Conservation (phyloP, 2,329 filamentous ascomycete species). For the Periconia macrospinosa region DNA sequence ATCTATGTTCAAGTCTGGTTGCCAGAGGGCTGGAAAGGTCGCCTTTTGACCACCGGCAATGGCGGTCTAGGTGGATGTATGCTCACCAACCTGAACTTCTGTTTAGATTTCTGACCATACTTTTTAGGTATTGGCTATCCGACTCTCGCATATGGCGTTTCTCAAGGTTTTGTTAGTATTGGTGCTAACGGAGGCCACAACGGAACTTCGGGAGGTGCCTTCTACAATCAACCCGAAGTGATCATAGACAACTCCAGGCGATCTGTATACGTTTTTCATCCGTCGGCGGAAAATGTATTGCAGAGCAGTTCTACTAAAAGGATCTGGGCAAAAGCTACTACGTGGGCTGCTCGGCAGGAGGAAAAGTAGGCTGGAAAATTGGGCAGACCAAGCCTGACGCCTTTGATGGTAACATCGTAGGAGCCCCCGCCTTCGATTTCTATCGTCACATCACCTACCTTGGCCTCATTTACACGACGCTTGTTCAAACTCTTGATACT, state of each 20-base stretch:
- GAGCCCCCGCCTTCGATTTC: constrained; percentile 36
- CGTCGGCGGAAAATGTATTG: constrained; percentile 42
- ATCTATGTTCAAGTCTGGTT: constrained; percentile 45
- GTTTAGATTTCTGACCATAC: background rate
- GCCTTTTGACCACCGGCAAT: constrained; percentile 40
- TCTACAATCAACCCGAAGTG: constrained; percentile 48
- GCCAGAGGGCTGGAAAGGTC: constrained; percentile 41
- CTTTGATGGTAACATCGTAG: constrained; percentile 43
- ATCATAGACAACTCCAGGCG: constrained; percentile 50
- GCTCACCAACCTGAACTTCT: constrained; percentile 9
- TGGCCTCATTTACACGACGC: constrained; percentile 24
- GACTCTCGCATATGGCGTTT: constrained; percentile 36
- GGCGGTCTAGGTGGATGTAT: constrained; percentile 39
- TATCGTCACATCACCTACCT: constrained; percentile 35
- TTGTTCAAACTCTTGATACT: constrained; percentile 25
- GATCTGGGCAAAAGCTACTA: constrained; percentile 46
- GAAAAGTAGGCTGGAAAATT: constrained; percentile 40
- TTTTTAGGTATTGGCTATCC: constrained; percentile 38
- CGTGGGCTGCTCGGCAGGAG: constrained; percentile 41
- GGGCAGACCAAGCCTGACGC: constrained; percentile 39
- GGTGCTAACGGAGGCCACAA: constrained; percentile 44
- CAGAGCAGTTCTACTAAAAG: constrained; percentile 39
- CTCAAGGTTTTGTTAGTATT: constrained; percentile 38
- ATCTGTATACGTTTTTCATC: constrained; percentile 43
- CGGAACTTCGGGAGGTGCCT: constrained; percentile 44